These are phyloP conservation scores for Beauveria sp. DNA, from an alignment of 2,329 filamentous ascomycete genomes.

Conservation along the genomic window DNA sequence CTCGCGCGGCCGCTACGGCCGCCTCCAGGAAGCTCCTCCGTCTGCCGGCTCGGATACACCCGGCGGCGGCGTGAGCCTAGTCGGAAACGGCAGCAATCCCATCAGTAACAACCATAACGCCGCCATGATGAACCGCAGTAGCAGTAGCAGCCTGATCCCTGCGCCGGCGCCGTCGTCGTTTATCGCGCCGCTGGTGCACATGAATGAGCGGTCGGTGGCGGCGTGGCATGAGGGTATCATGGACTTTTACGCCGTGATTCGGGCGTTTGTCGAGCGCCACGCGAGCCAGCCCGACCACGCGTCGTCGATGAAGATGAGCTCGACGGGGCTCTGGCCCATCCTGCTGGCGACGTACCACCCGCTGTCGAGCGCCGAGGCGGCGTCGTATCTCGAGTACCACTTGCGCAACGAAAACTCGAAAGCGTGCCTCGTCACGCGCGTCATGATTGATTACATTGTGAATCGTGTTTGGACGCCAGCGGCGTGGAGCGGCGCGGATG, in stretches of 20 bases:
- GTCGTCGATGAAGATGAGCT: conserved; percentile 20
- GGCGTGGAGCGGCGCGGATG: conserved; percentile 32
- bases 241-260: conserved; percentile 29
- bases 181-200: conserved; percentile 25
- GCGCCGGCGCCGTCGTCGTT: conserved; percentile 5
- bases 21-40: conserved; percentile 20
- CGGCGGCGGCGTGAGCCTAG: background rate
- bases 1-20: conserved; percentile 21
- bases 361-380: conserved; percentile 29
- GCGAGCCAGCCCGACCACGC: conserved; percentile 25
- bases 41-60: conserved; percentile 5
- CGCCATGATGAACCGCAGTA: conserved; percentile 16
- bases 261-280: conserved; percentile 28
- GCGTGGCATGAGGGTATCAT: conserved; percentile 30
- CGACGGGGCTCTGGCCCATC: conserved; percentile 28
- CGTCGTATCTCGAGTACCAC: conserved; percentile 34
- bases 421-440: conserved; percentile 34
- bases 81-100: background rate
- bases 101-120: background rate
- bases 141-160: background rate
- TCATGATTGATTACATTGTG: conserved; percentile 35
- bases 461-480: conserved; percentile 32
- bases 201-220: conserved; percentile 26
- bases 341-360: conserved; percentile 31
- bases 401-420: conserved; percentile 32